Base-by-base conservation (phyloP, 2,329 filamentous ascomycete species). In the Xylariaceae sp. region DNA sequence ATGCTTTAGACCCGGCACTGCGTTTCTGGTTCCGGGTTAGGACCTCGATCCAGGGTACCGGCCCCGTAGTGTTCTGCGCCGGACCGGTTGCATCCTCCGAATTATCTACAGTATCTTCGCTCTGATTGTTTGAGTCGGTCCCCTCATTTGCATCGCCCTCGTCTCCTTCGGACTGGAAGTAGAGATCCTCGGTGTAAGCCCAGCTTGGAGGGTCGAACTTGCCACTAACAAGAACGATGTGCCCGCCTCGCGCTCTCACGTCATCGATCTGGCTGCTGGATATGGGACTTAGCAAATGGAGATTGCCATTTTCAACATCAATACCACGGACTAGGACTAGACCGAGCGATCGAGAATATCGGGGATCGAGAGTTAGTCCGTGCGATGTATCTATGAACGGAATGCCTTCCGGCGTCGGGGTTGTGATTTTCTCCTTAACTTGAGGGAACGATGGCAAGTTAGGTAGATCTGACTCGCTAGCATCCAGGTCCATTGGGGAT, bases 301-400 rank as follows among this genome's bases (percentile, higher is more conserved):
- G 73, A 4, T 77, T 70, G 2, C 78, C 75, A 0, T 74, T 77
- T 18, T 73, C 69, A 0, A 74, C 68, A 68, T 92, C 87, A 59
- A 92, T 84, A 3, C 85, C 88, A 1, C 88, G 82, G n/a, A 94
- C 73, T 7, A 93, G 77, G 0, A 82, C 88, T 1, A 89, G 75
- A 1, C 88, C 88, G 3, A 90, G 72, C 11, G 82, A 78, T 18
- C 76, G 76, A 0, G 84, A 88, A 67, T 81, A 76, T 34, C 70
- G 73, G 0, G 89, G 88, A 64, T 88, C 78, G 0, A 90, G 78
- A 0, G 79, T 77, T 2, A 77, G 75, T n/a, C 80, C 78, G 23
- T 77, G 73, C 1, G 77, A 69, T 17, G 84, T 82, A 13, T 80
- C 73, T 58, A 92, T 80, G 60, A 85, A 85, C 0, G 88, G 88